Evolutionary conservation across 495 filamentous ascomycete species (phyloP).

Genomic region (Penicillium macrosclerotiorum): DNA sequence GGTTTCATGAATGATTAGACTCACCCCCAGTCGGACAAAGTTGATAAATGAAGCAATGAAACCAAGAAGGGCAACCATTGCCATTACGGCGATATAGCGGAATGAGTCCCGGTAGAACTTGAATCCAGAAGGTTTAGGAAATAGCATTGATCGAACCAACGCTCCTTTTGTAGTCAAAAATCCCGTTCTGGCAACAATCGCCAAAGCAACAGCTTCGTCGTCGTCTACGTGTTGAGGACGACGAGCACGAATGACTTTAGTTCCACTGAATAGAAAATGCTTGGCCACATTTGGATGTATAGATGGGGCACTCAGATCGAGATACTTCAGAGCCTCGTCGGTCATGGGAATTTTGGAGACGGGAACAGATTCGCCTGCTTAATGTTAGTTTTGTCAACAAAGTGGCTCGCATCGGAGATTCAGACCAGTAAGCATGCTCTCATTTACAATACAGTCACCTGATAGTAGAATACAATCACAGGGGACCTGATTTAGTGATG

Average conservation of each 20-base stretch:
- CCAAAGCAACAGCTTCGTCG: constrained; percentile 88
- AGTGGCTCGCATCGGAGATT: background rate
- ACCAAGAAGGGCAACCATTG: constrained; percentile 76
- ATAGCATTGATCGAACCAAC: constrained; percentile 95
- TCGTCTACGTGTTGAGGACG: constrained; percentile 81
- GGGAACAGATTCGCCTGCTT: constrained; percentile 85
- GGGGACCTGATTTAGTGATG: constrained; percentile 87
- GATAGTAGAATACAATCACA: constrained; percentile 89
- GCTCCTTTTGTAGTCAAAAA: constrained; percentile 98
- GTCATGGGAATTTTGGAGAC: constrained; percentile 88
- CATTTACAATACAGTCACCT: constrained; percentile 98
- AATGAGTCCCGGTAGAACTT: constrained; percentile 98
- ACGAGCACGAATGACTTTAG: constrained; percentile 88
- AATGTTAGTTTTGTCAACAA: constrained; percentile 18
- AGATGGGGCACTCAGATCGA: constrained; percentile 75
- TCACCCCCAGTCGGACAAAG: constrained; percentile 74
- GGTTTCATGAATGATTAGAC: constrained; percentile 12
- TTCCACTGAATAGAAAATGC: constrained; percentile 90
- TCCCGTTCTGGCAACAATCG: constrained; percentile 87
- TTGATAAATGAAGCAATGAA: constrained; percentile 91
- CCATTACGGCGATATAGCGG: constrained; percentile 98
- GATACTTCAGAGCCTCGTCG: constrained; percentile 69
- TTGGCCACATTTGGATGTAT: constrained; percentile 77
- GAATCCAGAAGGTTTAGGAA: constrained; percentile 96
- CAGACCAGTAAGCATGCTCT: constrained; percentile 95